A percentile compares a stretch with the other conserved stretches of the same genome.
phyloP scores from a whole-genome alignment of 2,329 filamentous ascomycete species.

The Aspergillus brunneoviolaceus region DNA sequence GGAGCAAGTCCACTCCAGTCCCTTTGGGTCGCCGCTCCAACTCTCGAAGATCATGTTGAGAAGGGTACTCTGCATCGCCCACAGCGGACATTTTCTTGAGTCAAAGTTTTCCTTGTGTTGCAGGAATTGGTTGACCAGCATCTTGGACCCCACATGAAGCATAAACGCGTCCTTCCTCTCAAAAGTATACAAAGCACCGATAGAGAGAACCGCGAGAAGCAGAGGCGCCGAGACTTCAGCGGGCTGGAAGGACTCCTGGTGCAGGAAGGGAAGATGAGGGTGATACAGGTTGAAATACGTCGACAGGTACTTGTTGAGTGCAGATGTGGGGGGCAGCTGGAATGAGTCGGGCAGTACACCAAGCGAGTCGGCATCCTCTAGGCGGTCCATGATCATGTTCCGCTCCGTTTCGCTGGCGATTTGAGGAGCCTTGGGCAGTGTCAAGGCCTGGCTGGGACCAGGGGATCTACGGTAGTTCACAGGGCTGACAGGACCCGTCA shows the following conservation, averaged over 20 bases:
- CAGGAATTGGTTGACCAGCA: slow-evolving; percentile 93
- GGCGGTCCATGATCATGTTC: slow-evolving; percentile 79
- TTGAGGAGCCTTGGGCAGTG: slow-evolving; percentile 72
- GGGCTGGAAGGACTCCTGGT: slow-evolving; percentile 85
- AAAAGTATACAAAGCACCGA: slow-evolving; percentile 93
- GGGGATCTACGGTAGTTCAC: slow-evolving; percentile 70
- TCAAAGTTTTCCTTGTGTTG: slow-evolving; percentile 99
- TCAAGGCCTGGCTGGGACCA: slow-evolving; percentile 64
- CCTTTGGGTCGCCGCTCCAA: slow-evolving; percentile 98
- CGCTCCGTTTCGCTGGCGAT: slow-evolving; percentile 82
- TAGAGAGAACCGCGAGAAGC: slow-evolving; percentile 85
- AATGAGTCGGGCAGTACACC: slow-evolving; percentile 84
- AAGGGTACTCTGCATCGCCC: slow-evolving; percentile 96
- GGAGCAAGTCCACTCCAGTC: slow-evolving; percentile 96
- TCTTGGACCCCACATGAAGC: slow-evolving; percentile 95
- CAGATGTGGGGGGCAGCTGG: slow-evolving; percentile 75
- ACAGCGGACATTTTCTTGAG: slow-evolving; percentile 92
- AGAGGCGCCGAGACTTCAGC: slow-evolving; percentile 77
- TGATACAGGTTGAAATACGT: slow-evolving; percentile 98
- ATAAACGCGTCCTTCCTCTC: slow-evolving; percentile 97
- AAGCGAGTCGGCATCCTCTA: slow-evolving; percentile 76
- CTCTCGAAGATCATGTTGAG: slow-evolving; percentile 99
- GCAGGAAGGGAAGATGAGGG: slow-evolving; percentile 92
- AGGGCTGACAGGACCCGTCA: slow-evolving; percentile 66
- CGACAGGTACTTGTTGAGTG: slow-evolving; percentile 86